These are phyloP conservation scores for Emericellopsis atlantica DNA, from an alignment of 2,329 filamentous ascomycete genomes.

Conservation along the genomic window DNA sequence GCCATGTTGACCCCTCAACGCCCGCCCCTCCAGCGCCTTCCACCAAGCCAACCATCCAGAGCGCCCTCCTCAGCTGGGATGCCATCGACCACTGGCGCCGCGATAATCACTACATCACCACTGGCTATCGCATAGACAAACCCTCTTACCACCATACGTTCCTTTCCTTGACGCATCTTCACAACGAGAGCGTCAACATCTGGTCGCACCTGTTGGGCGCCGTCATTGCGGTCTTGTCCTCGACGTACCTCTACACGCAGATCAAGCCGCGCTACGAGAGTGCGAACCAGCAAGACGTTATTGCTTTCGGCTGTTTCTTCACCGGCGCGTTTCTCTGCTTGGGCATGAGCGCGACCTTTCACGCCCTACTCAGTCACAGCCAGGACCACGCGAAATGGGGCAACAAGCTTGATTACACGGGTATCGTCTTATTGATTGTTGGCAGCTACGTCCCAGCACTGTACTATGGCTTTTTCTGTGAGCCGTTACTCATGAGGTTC, in stretches of 20 bases:
- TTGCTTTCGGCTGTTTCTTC: conserved; percentile 71
- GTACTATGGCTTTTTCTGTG: conserved; percentile 74
- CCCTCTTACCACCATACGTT: conserved; percentile 33
- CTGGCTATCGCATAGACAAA: conserved; percentile 39
- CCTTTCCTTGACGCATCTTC: conserved; percentile 36
- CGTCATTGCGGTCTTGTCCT: conserved; percentile 38
- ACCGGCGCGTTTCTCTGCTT: conserved; percentile 59
- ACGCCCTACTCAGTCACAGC: conserved; percentile 78
- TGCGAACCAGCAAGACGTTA: conserved; percentile 49
- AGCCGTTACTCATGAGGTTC: conserved; percentile 47
- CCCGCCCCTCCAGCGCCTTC: background rate
- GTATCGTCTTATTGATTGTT: conserved; percentile 84
- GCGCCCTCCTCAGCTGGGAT: conserved; percentile 38
- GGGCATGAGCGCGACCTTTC: conserved; percentile 74
- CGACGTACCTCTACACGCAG: conserved; percentile 38
- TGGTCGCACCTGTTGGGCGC: conserved; percentile 56
- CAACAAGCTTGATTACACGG: conserved; percentile 89
- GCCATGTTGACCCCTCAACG: background rate
- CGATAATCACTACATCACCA: conserved; percentile 43
- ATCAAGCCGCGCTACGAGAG: conserved; percentile 54
- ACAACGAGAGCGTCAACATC: conserved; percentile 53
- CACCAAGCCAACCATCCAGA: background rate
- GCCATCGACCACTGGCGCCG: conserved; percentile 46
- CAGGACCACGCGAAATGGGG: conserved; percentile 65
- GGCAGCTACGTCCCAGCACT: conserved; percentile 83